phyloP scores from a whole-genome alignment of 2,329 filamentous ascomycete species.

The Fusarium brevicatenulatum region DNA sequence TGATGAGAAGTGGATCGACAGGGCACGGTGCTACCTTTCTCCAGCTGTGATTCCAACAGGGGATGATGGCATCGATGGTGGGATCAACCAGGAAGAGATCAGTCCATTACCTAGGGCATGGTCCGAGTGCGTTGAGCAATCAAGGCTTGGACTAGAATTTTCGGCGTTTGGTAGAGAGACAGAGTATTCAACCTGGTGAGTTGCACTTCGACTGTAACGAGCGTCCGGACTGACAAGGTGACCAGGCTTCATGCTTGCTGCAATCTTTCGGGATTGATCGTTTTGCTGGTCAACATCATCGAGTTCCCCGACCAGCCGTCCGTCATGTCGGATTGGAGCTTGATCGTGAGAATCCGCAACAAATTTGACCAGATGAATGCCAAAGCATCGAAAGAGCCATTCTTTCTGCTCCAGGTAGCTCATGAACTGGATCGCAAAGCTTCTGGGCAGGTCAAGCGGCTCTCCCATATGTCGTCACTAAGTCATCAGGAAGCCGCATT shows the following conservation, averaged over 20 bases:
- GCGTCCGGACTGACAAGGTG: accelerated
- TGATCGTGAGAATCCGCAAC: background rate
- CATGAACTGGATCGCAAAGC: background rate
- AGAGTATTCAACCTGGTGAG: background rate
- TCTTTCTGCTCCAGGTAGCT: conserved; percentile 1
- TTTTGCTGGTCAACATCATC: conserved; percentile 24
- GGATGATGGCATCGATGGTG: background rate
- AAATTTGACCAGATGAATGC: conserved; percentile 18
- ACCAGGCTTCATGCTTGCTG: conserved; percentile 8
- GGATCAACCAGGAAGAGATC: background rate
- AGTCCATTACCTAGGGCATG: background rate
- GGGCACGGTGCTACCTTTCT: background rate
- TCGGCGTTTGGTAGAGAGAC: background rate
- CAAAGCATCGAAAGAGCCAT: background rate
- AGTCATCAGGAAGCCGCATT: background rate
- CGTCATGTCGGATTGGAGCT: background rate
- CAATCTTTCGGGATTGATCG: conserved; percentile 14
- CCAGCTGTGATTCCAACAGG: background rate
- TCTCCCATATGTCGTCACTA: background rate
- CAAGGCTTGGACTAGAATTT: background rate
- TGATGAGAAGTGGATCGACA: background rate
- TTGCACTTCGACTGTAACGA: accelerated
- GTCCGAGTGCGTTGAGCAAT: background rate
- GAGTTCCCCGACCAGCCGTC: conserved; percentile 8
- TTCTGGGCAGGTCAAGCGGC: background rate